Percentiles rank a stretch among this genome's conserved stretches.
Evolutionary conservation across 352 stramenopile genomes (phyloP).

Genomic region (Phytophthora capsici): DNA sequence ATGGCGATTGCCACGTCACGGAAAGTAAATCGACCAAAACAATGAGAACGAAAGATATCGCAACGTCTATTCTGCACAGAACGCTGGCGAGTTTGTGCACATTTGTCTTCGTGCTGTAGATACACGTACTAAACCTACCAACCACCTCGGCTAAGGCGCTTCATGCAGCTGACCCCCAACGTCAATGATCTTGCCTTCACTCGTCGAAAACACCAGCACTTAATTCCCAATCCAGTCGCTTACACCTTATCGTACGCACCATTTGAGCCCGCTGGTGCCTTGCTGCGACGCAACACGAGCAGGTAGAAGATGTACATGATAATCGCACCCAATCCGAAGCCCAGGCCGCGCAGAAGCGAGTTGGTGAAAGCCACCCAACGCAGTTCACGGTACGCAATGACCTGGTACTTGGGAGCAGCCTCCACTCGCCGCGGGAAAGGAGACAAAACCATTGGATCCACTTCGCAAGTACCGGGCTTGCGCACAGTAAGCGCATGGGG

Average conservation of each 20-base stretch:
- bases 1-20: slow-evolving; percentile 7
- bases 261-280: slow-evolving; percentile 38
- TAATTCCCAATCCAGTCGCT: slow-evolving; percentile 17
- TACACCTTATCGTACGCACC: slow-evolving; percentile 84
- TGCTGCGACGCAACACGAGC: slow-evolving; percentile 64
- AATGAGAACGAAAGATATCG: slow-evolving; percentile 30
- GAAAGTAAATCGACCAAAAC: neutral
- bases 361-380: slow-evolving; percentile 86
- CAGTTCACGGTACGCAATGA: slow-evolving; percentile 81
- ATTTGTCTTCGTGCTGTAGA: slow-evolving; percentile 37
- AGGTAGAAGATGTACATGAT: slow-evolving; percentile 87
- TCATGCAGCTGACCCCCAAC: slow-evolving; percentile 6
- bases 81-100: slow-evolving; percentile 35
- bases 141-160: slow-evolving; percentile 20
- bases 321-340: slow-evolving; percentile 76
- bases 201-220: slow-evolving; percentile 30
- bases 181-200: slow-evolving; percentile 22
- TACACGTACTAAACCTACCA: slow-evolving; percentile 47
- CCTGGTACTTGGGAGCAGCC: slow-evolving; percentile 74
- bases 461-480: slow-evolving; percentile 70
- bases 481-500: slow-evolving; percentile 60
- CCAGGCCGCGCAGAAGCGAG: slow-evolving; percentile 76
- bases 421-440: slow-evolving; percentile 71
- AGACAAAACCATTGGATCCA: slow-evolving; percentile 75
- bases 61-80: slow-evolving; percentile 46